Evolutionary conservation across 2,329 filamentous ascomycete genomes (phyloP).

Genomic region (Metarhizium guizhouense): DNA sequence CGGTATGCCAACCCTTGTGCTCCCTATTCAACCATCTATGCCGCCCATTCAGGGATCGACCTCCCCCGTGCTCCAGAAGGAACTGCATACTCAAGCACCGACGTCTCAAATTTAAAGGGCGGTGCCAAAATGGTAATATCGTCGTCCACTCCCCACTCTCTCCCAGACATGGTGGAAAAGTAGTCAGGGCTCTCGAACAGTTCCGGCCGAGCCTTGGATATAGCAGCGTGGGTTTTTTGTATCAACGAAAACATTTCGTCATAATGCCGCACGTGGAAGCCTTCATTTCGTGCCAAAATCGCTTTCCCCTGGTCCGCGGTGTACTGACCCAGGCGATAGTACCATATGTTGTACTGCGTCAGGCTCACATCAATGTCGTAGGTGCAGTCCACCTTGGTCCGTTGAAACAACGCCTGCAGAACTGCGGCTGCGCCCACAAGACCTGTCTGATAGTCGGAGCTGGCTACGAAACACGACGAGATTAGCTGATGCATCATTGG

Average conservation of each 20-base stretch:
- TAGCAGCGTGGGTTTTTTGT: neutral
- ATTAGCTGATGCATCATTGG: slow-evolving; percentile 1
- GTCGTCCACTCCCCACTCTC: slow-evolving; percentile 3
- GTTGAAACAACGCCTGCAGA: slow-evolving; percentile 11
- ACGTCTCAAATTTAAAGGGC: neutral
- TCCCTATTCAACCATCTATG: too few relatives aligned
- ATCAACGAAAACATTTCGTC: slow-evolving; percentile 14
- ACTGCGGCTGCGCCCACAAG: slow-evolving; percentile 12
- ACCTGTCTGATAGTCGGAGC: slow-evolving; percentile 16
- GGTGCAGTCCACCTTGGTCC: slow-evolving; percentile 11
- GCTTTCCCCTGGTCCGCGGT: slow-evolving; percentile 7
- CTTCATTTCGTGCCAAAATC: slow-evolving; percentile 9
- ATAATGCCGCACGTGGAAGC: slow-evolving; percentile 11
- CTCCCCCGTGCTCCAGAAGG: neutral
- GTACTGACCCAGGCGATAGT: slow-evolving; percentile 14
- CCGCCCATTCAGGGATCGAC: neutral
- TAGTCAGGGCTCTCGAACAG: slow-evolving; percentile 5
- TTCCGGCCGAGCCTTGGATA: slow-evolving; percentile 2
- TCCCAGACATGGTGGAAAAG: slow-evolving; percentile 6
- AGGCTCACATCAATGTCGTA: slow-evolving; percentile 17
- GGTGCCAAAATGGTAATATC: neutral
- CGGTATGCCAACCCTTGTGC: too few relatives aligned
- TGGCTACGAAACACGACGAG: neutral
- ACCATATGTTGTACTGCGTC: slow-evolving; percentile 19
- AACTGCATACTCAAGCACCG: neutral